phyloP scores from a whole-genome alignment of 2,329 filamentous ascomycete species.

The Colletotrichum godetiae region DNA sequence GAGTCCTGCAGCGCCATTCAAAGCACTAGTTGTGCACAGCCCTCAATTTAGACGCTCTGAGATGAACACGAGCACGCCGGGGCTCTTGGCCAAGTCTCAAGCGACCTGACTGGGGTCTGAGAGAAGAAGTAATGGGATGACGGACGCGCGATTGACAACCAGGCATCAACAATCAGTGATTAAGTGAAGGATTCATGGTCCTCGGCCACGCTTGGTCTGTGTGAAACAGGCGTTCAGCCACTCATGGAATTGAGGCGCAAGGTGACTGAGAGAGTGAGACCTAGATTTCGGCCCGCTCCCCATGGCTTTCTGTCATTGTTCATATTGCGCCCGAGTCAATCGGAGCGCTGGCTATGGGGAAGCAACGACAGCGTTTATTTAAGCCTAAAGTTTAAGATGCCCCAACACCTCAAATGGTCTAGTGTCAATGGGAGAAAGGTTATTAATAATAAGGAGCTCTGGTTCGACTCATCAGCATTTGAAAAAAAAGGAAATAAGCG shows the following conservation, averaged over 20 bases:
- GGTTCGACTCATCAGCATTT: no score
- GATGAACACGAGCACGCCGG: slow-evolving; percentile 14
- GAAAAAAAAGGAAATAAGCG: no score
- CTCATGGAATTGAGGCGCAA: background rate
- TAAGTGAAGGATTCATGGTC: background rate
- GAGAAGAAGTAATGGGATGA: slow-evolving; percentile 14
- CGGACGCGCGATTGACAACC: background rate
- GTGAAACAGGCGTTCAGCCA: background rate
- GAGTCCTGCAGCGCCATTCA: background rate
- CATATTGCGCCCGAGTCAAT: background rate
- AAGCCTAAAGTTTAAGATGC: background rate
- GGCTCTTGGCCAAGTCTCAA: slow-evolving; percentile 17
- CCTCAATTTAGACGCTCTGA: slow-evolving; percentile 12
- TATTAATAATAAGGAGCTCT: no score
- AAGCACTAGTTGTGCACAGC: slow-evolving; percentile 17
- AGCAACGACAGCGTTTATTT: background rate
- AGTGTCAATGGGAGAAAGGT: background rate
- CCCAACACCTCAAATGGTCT: background rate
- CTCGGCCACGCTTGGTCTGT: background rate
- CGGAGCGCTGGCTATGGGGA: background rate
- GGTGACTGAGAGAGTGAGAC: background rate
- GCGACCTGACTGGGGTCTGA: background rate
- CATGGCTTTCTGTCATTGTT: background rate
- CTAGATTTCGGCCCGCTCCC: background rate
- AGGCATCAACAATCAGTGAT: background rate